These are phyloP conservation scores for Aspergillus kassunensis DNA, from an alignment of 495 filamentous ascomycete genomes.

Conservation along the genomic window DNA sequence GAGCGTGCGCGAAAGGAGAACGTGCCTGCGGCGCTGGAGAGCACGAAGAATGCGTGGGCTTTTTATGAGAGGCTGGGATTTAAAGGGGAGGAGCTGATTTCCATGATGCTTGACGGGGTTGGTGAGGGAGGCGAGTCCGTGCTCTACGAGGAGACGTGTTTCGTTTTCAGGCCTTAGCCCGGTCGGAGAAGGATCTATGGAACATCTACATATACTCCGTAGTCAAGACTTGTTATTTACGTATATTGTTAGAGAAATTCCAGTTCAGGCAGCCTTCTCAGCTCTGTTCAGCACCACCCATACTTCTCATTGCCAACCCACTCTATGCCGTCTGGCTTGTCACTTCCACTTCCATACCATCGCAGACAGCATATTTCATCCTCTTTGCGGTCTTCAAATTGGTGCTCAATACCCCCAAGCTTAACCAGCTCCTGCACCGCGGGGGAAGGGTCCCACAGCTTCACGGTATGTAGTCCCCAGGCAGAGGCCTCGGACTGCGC, in stretches of 20 bases:
- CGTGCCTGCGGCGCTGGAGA: background rate
- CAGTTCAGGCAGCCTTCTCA: too few species aligned
- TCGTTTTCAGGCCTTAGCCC: too few species aligned
- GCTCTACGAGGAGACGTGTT: background rate
- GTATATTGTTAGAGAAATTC: background rate
- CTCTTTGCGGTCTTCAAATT: background rate
- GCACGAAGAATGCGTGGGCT: background rate
- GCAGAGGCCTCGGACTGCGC: background rate
- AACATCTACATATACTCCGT: too few species aligned
- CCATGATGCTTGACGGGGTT: background rate
- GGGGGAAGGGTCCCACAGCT: background rate
- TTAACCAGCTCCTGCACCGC: background rate
- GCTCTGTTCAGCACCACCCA: constrained; percentile 8
- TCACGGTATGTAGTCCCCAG: background rate
- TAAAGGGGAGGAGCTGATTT: background rate
- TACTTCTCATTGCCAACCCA: constrained; percentile 10
- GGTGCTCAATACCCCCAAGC: background rate
- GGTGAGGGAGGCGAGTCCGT: too few species aligned
- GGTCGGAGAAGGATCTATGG: too few species aligned
- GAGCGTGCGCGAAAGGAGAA: background rate
- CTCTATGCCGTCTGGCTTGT: background rate
- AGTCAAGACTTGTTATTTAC: too few species aligned
- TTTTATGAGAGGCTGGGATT: background rate
- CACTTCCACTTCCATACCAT: background rate
- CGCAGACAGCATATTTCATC: background rate